These are phyloP conservation scores for Mercurialis annua DNA, from an alignment of 345 rosid genomes.

Conservation along the genomic window DNA sequence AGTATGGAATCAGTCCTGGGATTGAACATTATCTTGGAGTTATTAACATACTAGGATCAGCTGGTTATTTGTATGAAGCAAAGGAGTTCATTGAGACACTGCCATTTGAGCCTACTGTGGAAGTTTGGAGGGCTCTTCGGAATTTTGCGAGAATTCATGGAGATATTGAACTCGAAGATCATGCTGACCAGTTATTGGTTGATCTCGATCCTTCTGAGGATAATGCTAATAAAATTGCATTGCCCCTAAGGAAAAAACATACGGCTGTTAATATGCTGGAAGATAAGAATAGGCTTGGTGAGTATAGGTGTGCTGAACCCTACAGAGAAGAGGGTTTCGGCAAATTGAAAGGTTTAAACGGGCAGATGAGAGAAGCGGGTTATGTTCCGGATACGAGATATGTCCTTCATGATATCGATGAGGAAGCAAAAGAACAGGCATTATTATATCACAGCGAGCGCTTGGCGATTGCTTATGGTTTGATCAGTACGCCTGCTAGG, in stretches of 20 bases:
- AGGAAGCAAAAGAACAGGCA: conserved; percentile 64
- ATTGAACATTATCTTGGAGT: conserved; percentile 41
- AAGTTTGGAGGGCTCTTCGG: conserved; percentile 38
- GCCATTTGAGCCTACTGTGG: conserved; percentile 37
- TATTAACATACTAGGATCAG: conserved; percentile 37
- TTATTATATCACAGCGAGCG: conserved; percentile 59
- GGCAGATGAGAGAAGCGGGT: conserved; percentile 55
- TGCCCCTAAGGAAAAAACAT: conserved; percentile 39
- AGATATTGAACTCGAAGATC: conserved; percentile 54
- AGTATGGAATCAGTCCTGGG: conserved; percentile 34
- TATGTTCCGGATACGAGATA: conserved; percentile 60
- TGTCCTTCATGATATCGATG: conserved; percentile 60
- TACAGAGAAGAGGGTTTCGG: conserved; percentile 35
- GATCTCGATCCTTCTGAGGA: conserved; percentile 32
- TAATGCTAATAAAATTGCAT: conserved; percentile 14
- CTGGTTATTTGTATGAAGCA: conserved; percentile 46
- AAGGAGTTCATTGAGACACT: conserved; percentile 47
- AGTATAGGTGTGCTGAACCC: conserved; percentile 34
- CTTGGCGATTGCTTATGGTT: conserved; percentile 59
- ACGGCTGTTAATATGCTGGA: conserved; percentile 46
- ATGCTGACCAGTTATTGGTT: conserved; percentile 31
- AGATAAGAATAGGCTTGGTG: conserved; percentile 42
- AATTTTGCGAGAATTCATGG: conserved; percentile 46
- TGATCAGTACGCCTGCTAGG: conserved; percentile 59
- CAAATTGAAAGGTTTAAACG: conserved; percentile 46